A percentile compares a stretch with the other conserved stretches of the same genome.
Evolutionary conservation across 164 flowering plant species (phyloP).

Genomic region (Stephania yunnanensis): DNA sequence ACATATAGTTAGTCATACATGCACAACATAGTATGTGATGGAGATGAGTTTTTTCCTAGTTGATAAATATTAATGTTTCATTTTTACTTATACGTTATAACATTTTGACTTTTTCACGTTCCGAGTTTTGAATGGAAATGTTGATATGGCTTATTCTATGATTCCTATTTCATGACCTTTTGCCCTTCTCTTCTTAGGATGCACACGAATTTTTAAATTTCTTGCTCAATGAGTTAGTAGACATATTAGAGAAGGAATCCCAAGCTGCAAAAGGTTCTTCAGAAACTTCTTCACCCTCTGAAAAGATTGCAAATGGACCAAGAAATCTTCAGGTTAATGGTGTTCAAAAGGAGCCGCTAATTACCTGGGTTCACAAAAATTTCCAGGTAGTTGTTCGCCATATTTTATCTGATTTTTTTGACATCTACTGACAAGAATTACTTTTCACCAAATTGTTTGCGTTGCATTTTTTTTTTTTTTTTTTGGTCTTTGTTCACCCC

Average conservation of each 20-base stretch:
- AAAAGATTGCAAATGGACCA: slow-evolving; percentile 65
- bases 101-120: neutral
- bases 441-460: neutral
- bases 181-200: slow-evolving; percentile 37
- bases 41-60: too few species aligned
- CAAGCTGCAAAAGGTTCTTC: slow-evolving; percentile 51
- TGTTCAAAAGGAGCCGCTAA: slow-evolving; percentile 64
- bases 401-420: neutral
- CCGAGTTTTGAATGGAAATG: neutral
- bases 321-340: slow-evolving; percentile 53
- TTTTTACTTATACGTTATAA: neutral
- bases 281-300: slow-evolving; percentile 59
- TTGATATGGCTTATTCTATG: neutral
- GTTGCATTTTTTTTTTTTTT: neutral
- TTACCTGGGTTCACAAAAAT: slow-evolving; percentile 97
- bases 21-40: too few species aligned
- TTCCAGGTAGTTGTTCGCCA: slow-evolving; percentile 68
- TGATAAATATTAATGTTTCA: too few species aligned
- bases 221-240: slow-evolving; percentile 90
- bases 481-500: neutral
- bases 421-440: neutral
- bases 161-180: neutral
- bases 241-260: slow-evolving; percentile 92
- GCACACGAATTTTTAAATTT: slow-evolving; percentile 98
- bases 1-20: too few species aligned